phyloP scores from a whole-genome alignment of 805 yeast species.

The Cephaloascus fragrans region DNA sequence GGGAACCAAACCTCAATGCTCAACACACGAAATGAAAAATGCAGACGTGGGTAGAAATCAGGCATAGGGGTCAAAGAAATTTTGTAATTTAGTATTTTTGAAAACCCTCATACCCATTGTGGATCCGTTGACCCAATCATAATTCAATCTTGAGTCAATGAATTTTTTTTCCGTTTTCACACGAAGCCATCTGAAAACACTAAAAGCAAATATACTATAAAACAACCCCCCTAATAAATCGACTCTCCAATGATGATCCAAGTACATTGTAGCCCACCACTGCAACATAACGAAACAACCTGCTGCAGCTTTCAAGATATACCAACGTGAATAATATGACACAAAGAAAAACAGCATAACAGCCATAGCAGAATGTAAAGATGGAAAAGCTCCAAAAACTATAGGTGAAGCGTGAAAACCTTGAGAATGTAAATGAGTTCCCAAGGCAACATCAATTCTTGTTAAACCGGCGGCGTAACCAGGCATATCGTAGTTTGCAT shows the following conservation, averaged over 20 bases:
- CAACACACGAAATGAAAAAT: too few relatives aligned
- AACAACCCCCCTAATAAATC: constrained; percentile 48
- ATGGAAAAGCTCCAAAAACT: constrained; percentile 59
- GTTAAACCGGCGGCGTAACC: constrained; percentile 68
- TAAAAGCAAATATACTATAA: constrained; percentile 38
- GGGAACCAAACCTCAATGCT: too few relatives aligned
- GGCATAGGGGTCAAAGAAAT: constrained; percentile 38
- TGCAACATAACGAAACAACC: constrained; percentile 40
- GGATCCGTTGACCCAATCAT: constrained; percentile 26
- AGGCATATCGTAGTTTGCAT: constrained; percentile 50
- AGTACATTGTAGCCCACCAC: constrained; percentile 70
- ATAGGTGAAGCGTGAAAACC: constrained; percentile 63
- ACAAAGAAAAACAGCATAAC: constrained; percentile 35
- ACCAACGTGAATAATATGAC: constrained; percentile 27
- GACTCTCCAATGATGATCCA: constrained; percentile 64
- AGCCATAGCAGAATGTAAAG: constrained; percentile 61
- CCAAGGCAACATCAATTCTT: constrained; percentile 53
- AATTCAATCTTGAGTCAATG: constrained; percentile 25
- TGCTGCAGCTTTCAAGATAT: constrained; percentile 21
- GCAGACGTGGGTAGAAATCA: too few relatives aligned
- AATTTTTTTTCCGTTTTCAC: constrained; percentile 25
- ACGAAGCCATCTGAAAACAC: constrained; percentile 24
- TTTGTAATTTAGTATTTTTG: constrained; percentile 32
- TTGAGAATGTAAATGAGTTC: constrained; percentile 47
- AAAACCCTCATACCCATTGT: constrained; percentile 65